Evolutionary conservation across 164 flowering plant genomes (phyloP).

Genomic region (Stephania japonica): DNA sequence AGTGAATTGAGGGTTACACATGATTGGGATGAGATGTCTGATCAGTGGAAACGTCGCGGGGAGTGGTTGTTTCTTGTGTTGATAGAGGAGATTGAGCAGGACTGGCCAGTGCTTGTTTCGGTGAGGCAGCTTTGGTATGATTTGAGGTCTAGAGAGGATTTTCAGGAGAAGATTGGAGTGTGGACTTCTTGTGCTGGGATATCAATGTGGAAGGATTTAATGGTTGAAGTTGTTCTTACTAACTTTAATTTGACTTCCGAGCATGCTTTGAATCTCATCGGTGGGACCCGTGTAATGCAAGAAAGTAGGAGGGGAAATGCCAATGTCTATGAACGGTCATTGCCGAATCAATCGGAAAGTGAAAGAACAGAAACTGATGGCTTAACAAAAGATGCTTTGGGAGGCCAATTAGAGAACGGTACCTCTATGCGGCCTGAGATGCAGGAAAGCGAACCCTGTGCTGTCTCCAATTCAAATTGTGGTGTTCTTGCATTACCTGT

Average conservation of each 20-base stretch:
- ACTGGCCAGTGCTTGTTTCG: constrained; percentile 31
- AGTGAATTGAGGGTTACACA: constrained; percentile 40
- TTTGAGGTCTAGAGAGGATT: constrained; percentile 26
- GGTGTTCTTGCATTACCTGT: not conserved
- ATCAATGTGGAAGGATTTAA: constrained; percentile 31
- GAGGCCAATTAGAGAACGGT: not conserved
- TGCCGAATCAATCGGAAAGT: not conserved
- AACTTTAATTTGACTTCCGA: constrained; percentile 1
- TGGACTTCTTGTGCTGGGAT: constrained; percentile 38
- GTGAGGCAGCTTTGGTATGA: constrained; percentile 63
- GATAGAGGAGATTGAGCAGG: constrained; percentile 33
- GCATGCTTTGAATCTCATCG: not conserved
- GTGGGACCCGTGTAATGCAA: not conserved
- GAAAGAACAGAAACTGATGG: constrained; percentile 8
- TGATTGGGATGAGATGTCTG: constrained; percentile 52
- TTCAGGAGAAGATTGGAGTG: constrained; percentile 23
- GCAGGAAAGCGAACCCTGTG: not conserved
- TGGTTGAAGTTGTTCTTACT: not conserved
- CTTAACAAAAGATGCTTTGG: not conserved
- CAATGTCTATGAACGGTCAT: not conserved
- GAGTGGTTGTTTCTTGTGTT: constrained; percentile 50
- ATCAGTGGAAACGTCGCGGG: constrained; percentile 45
- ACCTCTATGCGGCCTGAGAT: not conserved
- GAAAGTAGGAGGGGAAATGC: not conserved
- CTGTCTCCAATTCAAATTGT: not conserved